Percentiles rank a stretch among this genome's conserved stretches.
Conservation (phyloP, 2,329 filamentous ascomycete species). For the Dactylella cylindrospora region DNA sequence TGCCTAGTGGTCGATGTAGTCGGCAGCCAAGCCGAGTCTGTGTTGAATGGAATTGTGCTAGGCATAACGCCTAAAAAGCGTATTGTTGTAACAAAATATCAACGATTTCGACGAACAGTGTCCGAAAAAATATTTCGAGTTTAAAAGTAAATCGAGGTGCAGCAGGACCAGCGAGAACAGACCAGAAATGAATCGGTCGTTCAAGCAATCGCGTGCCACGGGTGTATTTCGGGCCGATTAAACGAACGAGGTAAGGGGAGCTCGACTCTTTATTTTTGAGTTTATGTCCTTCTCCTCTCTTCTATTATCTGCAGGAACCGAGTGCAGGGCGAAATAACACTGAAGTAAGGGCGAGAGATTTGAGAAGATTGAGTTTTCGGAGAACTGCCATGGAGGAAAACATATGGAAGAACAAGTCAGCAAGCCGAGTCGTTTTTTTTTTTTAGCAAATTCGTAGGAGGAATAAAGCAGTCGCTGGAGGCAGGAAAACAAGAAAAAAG, state of each 20-base stretch:
- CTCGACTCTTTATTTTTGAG: too few relatives aligned
- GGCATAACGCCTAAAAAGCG: conserved; percentile 20
- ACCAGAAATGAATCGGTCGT: conserved; percentile 44
- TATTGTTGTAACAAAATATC: too few relatives aligned
- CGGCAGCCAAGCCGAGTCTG: conserved; percentile 34
- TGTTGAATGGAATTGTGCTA: conserved; percentile 7
- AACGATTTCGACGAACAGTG: too few relatives aligned
- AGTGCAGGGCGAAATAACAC: background rate
- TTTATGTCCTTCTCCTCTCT: background rate
- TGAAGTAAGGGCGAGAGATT: background rate
- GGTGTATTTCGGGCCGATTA: too few relatives aligned
- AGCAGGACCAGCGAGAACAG: conserved; percentile 27
- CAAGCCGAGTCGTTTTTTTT: background rate
- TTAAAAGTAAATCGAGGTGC: too few relatives aligned
- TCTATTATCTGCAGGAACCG: background rate
- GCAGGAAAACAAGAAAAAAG: background rate
- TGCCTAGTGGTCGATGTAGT: conserved; percentile 36
- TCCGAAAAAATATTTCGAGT: too few relatives aligned
- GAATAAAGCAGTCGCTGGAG: background rate
- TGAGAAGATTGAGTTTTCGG: too few relatives aligned
- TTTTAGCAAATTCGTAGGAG: too few relatives aligned
- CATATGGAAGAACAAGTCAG: background rate
- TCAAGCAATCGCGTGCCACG: conserved; percentile 20
- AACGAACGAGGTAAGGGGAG: conserved; percentile 24
- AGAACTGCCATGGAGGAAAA: background rate